These are phyloP conservation scores for Hansenula lynferdii DNA, from an alignment of 1,139 yeast species.

Conservation along the genomic window DNA sequence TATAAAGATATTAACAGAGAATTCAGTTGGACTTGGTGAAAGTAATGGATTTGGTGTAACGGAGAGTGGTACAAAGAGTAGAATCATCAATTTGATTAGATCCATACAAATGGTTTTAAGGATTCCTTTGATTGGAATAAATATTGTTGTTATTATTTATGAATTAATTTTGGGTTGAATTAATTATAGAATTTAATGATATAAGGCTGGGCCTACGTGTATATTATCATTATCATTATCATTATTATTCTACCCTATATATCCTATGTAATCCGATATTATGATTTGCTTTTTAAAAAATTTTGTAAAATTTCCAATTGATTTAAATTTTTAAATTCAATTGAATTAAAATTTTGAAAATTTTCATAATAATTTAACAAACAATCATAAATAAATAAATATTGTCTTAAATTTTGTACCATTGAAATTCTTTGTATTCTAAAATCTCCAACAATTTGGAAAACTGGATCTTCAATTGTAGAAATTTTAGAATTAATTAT, in stretches of 20 bases:
- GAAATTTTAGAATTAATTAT: conserved; percentile 26
- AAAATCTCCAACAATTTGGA: conserved; percentile 41
- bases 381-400: conserved; percentile 65
- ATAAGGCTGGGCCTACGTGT: not conserved
- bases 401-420: conserved; percentile 82
- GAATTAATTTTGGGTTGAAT: conserved; percentile 65
- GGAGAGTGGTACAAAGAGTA: conserved; percentile 55
- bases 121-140: conserved; percentile 68
- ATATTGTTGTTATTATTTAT: conserved; percentile 62
- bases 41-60: too few species aligned
- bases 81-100: conserved; percentile 58
- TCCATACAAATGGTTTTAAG: conserved; percentile 75
- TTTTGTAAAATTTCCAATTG: conserved; percentile 10
- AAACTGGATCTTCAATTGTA: conserved; percentile 46
- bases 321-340: conserved; percentile 2
- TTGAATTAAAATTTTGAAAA: conserved; percentile 2
- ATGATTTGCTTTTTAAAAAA: conserved; percentile 3
- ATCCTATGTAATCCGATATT: not conserved
- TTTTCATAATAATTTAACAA: conserved; percentile 25
- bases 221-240: too few species aligned
- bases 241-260: not conserved
- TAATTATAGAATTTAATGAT: not conserved
- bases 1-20: not conserved
- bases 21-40: conserved; percentile 46
- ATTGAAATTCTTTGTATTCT: conserved; percentile 74